These are phyloP conservation scores for Phytophthora lateralis DNA, from an alignment of 352 stramenopile genomes.

Conservation along the genomic window DNA sequence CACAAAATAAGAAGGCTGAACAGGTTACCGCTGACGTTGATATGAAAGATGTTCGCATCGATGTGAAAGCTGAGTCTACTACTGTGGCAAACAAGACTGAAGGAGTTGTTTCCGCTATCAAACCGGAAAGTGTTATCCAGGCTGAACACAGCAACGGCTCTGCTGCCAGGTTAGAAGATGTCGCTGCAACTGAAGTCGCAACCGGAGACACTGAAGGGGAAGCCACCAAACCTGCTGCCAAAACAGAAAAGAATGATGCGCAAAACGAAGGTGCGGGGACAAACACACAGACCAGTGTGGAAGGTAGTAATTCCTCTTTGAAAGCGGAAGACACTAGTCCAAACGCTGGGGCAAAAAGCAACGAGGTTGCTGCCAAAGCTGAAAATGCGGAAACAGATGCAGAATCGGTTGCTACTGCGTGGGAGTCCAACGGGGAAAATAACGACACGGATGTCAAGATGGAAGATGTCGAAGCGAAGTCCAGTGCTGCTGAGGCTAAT, in stretches of 20 bases:
- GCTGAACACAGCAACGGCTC: constrained; percentile 9
- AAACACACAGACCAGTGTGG: not conserved
- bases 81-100: not conserved
- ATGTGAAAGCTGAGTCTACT: constrained; percentile 8
- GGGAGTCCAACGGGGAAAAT: constrained; percentile 10
- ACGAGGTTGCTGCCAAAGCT: constrained; percentile 4
- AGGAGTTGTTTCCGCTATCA: not conserved
- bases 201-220: not conserved
- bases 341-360: constrained; percentile 10
- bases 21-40: constrained; percentile 3
- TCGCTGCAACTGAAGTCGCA: not conserved
- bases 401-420: constrained; percentile 17
- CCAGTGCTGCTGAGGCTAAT: constrained; percentile 5
- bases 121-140: constrained; percentile 5
- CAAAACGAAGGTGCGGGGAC: not conserved
- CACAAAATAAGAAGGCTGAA: constrained; percentile 12
- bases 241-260: not conserved
- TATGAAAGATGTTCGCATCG: not conserved
- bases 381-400: constrained; percentile 25
- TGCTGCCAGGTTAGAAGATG: constrained; percentile 3
- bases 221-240: constrained; percentile 1
- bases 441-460: constrained; percentile 25
- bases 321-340: not conserved
- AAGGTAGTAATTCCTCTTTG: not conserved
- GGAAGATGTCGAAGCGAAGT: constrained; percentile 18